Evolutionary conservation across 352 stramenopile genomes (phyloP).

Genomic region (Phytophthora chlamydospora): DNA sequence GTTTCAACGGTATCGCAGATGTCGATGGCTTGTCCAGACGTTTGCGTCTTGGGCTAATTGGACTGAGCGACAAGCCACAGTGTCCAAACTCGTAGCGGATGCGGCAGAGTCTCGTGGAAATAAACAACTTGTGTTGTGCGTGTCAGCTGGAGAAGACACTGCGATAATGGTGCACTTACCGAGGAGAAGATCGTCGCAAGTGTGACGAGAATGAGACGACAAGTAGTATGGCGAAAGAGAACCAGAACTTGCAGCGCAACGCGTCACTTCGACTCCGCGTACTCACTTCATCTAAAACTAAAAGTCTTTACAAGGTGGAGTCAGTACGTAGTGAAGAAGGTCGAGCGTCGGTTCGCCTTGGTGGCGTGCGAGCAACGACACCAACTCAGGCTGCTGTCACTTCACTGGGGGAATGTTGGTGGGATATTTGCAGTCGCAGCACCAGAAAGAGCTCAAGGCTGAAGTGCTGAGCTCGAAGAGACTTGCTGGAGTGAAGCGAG

Average conservation of each 20-base stretch:
- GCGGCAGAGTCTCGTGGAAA: slow-evolving; percentile 1
- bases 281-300: slow-evolving; percentile 12
- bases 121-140: slow-evolving; percentile 7
- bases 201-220: slow-evolving; percentile 10
- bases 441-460: slow-evolving; percentile 15
- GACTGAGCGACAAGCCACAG: slow-evolving; percentile 9
- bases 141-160: slow-evolving; percentile 17
- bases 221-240: slow-evolving; percentile 20
- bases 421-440: slow-evolving; percentile 12
- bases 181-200: slow-evolving; percentile 5
- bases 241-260: slow-evolving; percentile 5
- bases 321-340: background rate
- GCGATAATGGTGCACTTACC: background rate
- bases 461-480: slow-evolving; percentile 1
- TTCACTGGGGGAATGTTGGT: slow-evolving; percentile 24
- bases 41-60: slow-evolving; percentile 29
- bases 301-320: slow-evolving; percentile 24
- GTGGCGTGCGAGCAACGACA: slow-evolving; percentile 8
- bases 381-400: background rate
- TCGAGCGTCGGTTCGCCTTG: slow-evolving; percentile 1
- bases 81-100: slow-evolving; percentile 5
- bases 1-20: slow-evolving; percentile 18
- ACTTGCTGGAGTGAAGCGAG: background rate
- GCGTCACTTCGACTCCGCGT: slow-evolving; percentile 19
- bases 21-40: slow-evolving; percentile 14